Evolutionary conservation across 768 basidiomycete genomes (phyloP), one percentile per base, ranked within the genome.

Genomic region (Clavulina sp.): DNA sequence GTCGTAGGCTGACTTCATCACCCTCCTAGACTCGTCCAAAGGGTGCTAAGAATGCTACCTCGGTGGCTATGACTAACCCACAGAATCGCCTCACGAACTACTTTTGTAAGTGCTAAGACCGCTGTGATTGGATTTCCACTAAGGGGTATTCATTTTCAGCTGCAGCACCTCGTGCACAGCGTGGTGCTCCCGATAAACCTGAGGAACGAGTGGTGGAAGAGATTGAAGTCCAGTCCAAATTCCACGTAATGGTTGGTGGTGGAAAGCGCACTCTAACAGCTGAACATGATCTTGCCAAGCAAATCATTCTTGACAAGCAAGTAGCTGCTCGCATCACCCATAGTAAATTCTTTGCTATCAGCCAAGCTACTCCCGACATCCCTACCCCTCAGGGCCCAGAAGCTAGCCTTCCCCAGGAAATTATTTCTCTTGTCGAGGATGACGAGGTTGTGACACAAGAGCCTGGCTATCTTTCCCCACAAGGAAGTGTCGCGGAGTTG

Each of bases 261-360:
- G 55, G 59, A 59, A 51, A 76, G 70, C 57, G 68, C 65, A 31
- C 79, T 78, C 60, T 72, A 66, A 26, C 77, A 73, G 61, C 65
- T 62, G 32, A 28, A 53, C 41, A 56, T 52, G 53, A 64, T 58
- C 52, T 29, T 51, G 33, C 52, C 58, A 26, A 58, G 57, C 49
- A 66, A 64, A 7, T 69, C 71, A 34, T 70, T 84, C 58, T 65
- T 78, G 23, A 69, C 84, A 59, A 71, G 83, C 81, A 58, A 63
- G 71, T 69, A 28, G 47, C 36, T 30, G 34, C 9, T 9, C 19
- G 34, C 34, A 38, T 38, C 34, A 38, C 19, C 34, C 34, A 19
- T 9, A 38, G 19, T 19, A 38, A 9, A 9, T 9, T 9, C 34
- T 19, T 9, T 19, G 9, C 19, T 38, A 9, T 38, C 34, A 19